Evolutionary conservation across 352 stramenopile genomes (phyloP).

Genomic region (Peronosclerospora sorghi): DNA sequence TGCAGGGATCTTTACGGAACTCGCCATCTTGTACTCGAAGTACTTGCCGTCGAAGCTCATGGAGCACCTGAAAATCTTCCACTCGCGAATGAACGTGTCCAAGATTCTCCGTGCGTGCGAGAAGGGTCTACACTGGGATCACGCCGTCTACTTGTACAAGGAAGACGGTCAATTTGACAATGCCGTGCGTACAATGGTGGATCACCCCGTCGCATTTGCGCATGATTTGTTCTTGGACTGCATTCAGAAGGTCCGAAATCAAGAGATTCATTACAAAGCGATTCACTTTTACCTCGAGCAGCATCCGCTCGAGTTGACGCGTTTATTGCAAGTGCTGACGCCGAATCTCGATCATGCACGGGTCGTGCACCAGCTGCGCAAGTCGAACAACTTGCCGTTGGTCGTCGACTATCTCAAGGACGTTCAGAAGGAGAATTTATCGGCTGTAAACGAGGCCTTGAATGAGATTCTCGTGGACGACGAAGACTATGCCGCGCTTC

Average conservation of each 20-base stretch:
- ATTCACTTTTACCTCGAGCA: slow-evolving; percentile 98
- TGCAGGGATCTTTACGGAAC: slow-evolving; percentile 98
- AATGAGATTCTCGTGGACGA: slow-evolving; percentile 96
- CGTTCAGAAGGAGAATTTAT: slow-evolving; percentile 98
- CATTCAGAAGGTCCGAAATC: slow-evolving; percentile 98
- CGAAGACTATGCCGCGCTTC: slow-evolving; percentile 96
- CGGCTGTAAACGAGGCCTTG: slow-evolving; percentile 97
- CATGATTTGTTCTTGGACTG: slow-evolving; percentile 99
- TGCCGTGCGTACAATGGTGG: slow-evolving; percentile 98
- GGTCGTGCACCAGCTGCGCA: slow-evolving; percentile 96
- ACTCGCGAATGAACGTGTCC: slow-evolving; percentile 97
- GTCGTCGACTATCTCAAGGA: slow-evolving; percentile 96
- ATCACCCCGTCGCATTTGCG: slow-evolving; percentile 93
- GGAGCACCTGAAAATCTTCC: slow-evolving; percentile 99
- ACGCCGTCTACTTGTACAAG: slow-evolving; percentile 99
- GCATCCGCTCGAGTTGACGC: slow-evolving; percentile 94
- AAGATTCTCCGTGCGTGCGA: slow-evolving; percentile 97
- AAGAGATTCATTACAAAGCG: slow-evolving; percentile 99
- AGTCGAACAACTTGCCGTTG: slow-evolving; percentile 95
- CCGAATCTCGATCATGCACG: slow-evolving; percentile 97
- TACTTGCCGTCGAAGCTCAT: slow-evolving; percentile 98
- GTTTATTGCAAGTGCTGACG: slow-evolving; percentile 96
- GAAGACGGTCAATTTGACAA: slow-evolving; percentile 99
- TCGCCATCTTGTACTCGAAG: slow-evolving; percentile 99
- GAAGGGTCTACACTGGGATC: slow-evolving; percentile 95